These are phyloP conservation scores for Cladophialophora bantiana DNA, from an alignment of 2,329 filamentous ascomycete genomes.

Conservation along the genomic window DNA sequence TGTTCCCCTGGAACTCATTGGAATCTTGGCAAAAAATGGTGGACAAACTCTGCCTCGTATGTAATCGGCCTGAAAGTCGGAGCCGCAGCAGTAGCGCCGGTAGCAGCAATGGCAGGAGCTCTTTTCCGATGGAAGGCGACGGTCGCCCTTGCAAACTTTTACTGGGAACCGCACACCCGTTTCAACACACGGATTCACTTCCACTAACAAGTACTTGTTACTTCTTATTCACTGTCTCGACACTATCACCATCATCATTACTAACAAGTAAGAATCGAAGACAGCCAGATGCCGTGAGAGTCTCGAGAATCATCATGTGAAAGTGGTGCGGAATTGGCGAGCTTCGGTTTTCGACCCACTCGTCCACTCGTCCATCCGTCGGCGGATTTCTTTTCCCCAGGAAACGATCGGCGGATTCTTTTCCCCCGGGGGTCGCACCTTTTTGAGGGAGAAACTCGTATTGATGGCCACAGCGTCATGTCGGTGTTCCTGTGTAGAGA, in stretches of 20 bases:
- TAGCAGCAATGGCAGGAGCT: neutral
- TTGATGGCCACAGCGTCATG: neutral
- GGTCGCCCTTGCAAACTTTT: constrained; percentile 2
- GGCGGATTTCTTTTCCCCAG: constrained; percentile 6
- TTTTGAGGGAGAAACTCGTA: neutral
- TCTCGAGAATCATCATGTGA: constrained; percentile 4
- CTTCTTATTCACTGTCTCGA: neutral
- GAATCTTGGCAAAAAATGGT: neutral
- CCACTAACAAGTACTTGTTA: too few relatives aligned
- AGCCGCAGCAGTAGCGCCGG: neutral
- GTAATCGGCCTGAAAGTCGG: neutral
- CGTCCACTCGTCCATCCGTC: neutral
- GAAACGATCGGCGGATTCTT: constrained; percentile 3
- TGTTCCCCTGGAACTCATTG: neutral
- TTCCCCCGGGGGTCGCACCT: neutral
- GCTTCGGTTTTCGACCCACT: too few relatives aligned
- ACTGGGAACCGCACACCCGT: too few relatives aligned
- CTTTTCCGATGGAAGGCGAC: constrained; percentile 9
- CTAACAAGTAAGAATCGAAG: too few relatives aligned
- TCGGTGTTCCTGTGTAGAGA: neutral
- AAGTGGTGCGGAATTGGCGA: neutral
- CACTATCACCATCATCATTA: neutral
- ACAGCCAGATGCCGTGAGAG: neutral
- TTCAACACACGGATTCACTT: too few relatives aligned
- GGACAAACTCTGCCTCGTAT: neutral